Evolutionary conservation across 257 asterid genomes (phyloP).

Genomic region (Pogostemon cablin): DNA sequence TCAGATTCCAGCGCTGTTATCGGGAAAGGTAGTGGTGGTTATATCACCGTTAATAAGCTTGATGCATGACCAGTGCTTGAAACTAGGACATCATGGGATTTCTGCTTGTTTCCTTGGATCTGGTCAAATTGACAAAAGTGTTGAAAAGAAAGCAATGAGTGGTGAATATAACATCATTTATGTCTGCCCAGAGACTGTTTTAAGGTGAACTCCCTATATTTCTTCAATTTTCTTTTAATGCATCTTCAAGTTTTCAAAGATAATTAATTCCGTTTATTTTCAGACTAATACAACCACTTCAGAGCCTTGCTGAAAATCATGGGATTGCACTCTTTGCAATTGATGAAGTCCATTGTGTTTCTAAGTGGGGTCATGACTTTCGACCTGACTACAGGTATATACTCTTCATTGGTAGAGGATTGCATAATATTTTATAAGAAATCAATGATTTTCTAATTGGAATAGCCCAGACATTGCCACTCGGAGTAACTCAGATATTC

Average conservation of each 20-base stretch:
- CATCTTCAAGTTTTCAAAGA: constrained; percentile 26
- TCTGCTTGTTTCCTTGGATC: constrained; percentile 92
- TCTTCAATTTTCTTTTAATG: constrained; percentile 18
- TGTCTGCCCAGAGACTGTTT: constrained; percentile 82
- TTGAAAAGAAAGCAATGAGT: constrained; percentile 70
- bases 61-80: constrained; percentile 90
- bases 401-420: constrained; percentile 20
- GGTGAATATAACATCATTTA: constrained; percentile 67
- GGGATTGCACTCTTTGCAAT: constrained; percentile 81
- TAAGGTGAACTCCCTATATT: constrained; percentile 45
- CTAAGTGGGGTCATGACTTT: constrained; percentile 93
- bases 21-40: constrained; percentile 77
- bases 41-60: constrained; percentile 86
- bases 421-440: background rate
- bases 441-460: constrained; percentile 1
- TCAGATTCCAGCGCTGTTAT: constrained; percentile 72
- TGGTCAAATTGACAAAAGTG: constrained; percentile 74
- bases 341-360: constrained; percentile 85
- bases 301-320: constrained; percentile 63
- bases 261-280: constrained; percentile 26
- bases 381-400: constrained; percentile 83
- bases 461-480: background rate
- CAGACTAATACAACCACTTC: constrained; percentile 65
- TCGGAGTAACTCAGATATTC: constrained; percentile 6
- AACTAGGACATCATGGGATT: constrained; percentile 67